Conservation (phyloP, 2,329 filamentous ascomycete species). For the Colletotrichum trifolii region DNA sequence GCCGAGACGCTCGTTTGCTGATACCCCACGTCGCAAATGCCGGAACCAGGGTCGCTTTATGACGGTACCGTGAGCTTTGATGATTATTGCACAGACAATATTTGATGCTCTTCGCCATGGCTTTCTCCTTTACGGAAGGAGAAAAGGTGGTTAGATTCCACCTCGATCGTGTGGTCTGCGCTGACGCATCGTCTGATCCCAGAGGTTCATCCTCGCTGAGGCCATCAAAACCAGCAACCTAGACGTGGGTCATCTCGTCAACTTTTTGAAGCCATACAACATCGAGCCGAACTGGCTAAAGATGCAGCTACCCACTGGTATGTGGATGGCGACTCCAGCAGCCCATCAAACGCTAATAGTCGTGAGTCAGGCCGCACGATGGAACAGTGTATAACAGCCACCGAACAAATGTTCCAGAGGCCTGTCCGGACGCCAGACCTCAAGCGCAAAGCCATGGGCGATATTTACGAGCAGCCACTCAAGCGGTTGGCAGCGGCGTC, state of each 20-base stretch:
- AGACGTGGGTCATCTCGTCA: slow-evolving; percentile 56
- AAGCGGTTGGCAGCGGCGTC: slow-evolving; percentile 45
- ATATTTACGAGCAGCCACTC: slow-evolving; percentile 45
- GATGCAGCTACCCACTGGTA: slow-evolving; percentile 61
- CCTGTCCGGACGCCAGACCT: slow-evolving; percentile 44
- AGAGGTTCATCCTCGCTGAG: slow-evolving; percentile 69
- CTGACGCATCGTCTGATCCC: slow-evolving; percentile 32
- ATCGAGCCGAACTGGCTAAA: slow-evolving; percentile 58
- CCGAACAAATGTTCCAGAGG: slow-evolving; percentile 50
- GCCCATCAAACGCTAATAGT: slow-evolving; percentile 21
- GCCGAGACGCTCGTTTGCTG: slow-evolving; percentile 27
- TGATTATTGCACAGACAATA: slow-evolving; percentile 4
- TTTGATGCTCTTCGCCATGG: slow-evolving; percentile 36
- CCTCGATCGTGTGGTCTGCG: slow-evolving; percentile 10
- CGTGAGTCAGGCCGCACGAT: slow-evolving; percentile 55
- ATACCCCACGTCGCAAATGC: slow-evolving; percentile 34
- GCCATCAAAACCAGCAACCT: slow-evolving; percentile 67
- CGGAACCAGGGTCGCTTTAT: slow-evolving; percentile 14
- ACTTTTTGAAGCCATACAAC: slow-evolving; percentile 53
- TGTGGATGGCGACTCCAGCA: slow-evolving; percentile 27
- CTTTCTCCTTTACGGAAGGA: slow-evolving; percentile 55
- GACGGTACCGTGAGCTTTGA: slow-evolving; percentile 6
- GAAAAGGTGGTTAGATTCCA: slow-evolving; percentile 59
- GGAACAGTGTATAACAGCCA: slow-evolving; percentile 56
- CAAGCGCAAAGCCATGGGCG: slow-evolving; percentile 52